phyloP scores from a whole-genome alignment of 768 basidiomycete species.

The Amanita thiersii region DNA sequence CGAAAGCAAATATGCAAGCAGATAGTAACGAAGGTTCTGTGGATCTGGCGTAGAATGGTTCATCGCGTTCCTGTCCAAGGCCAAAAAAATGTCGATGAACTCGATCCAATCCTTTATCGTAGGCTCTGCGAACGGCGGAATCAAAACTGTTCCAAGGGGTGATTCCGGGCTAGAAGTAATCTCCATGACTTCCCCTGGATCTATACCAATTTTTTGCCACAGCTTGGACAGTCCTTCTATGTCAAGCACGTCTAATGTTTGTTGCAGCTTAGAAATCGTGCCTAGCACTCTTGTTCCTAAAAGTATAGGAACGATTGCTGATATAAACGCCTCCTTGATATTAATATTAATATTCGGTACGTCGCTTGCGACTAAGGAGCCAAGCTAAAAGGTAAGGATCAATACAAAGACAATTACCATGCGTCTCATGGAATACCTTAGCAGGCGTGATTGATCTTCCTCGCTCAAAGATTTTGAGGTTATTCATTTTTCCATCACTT shows the following conservation, averaged over 20 bases:
- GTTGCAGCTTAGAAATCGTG: slow-evolving; percentile 55
- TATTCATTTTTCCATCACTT: slow-evolving; percentile 66
- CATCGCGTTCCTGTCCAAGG: slow-evolving; percentile 18
- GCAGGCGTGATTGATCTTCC: slow-evolving; percentile 53
- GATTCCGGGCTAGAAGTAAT: too few relatives aligned
- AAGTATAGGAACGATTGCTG: slow-evolving; percentile 39
- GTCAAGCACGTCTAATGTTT: slow-evolving; percentile 73
- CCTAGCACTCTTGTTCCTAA: slow-evolving; percentile 43
- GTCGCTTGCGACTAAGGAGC: slow-evolving; percentile 13
- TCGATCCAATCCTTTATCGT: slow-evolving; percentile 54
- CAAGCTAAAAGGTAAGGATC: neutral
- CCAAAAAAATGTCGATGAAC: slow-evolving; percentile 50
- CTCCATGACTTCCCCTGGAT: too few relatives aligned
- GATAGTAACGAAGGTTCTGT: slow-evolving; percentile 48
- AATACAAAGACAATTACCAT: neutral
- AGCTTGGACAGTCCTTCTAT: slow-evolving; percentile 69
- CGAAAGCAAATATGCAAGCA: slow-evolving; percentile 76
- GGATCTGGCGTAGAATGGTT: slow-evolving; percentile 30
- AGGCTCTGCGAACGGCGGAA: slow-evolving; percentile 33
- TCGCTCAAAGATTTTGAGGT: slow-evolving; percentile 69
- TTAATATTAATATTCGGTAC: slow-evolving; percentile 11
- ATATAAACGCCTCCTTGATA: slow-evolving; percentile 40
- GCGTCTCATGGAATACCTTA: slow-evolving; percentile 54
- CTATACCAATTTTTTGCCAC: slow-evolving; percentile 20
- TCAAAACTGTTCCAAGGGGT: neutral